Evolutionary conservation across 768 basidiomycete genomes (phyloP).

Genomic region (Dioszegia aurantiaca): DNA sequence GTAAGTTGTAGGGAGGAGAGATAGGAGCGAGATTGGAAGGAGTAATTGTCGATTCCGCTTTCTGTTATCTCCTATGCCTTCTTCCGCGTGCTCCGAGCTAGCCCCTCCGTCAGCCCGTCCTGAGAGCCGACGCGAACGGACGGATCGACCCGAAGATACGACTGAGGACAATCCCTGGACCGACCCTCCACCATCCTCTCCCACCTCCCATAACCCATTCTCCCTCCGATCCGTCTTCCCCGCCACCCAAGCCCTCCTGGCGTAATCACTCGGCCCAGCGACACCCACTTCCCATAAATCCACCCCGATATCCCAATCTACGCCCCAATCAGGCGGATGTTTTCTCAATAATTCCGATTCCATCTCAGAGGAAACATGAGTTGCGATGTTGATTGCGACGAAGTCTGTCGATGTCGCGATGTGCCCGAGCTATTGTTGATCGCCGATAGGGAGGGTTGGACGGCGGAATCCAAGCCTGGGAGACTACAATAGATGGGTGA

Average conservation of each 20-base stretch:
- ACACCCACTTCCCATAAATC: not conserved
- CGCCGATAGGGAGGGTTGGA: too few species aligned
- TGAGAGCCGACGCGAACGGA: too few species aligned
- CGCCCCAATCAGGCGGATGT: constrained; percentile 14
- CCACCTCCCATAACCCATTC: not conserved
- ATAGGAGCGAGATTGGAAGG: constrained; percentile 8
- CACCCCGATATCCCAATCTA: not conserved
- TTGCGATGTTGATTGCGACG: not conserved
- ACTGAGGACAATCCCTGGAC: not conserved
- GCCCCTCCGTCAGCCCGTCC: too few species aligned
- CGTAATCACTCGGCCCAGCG: constrained; percentile 14
- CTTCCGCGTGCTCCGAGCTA: too few species aligned
- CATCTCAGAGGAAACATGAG: constrained; percentile 8
- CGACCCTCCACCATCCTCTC: not conserved
- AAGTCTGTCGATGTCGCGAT: too few species aligned
- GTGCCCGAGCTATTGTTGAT: too few species aligned
- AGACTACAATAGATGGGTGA: too few species aligned
- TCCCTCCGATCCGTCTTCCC: not conserved
- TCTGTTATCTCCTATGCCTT: too few species aligned
- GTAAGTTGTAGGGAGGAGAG: not conserved
- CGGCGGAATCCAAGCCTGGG: too few species aligned
- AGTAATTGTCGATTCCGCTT: not conserved
- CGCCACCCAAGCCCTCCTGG: constrained; percentile 7
- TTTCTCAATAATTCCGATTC: not conserved
- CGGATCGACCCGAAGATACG: too few species aligned